Evolutionary conservation across 306 rosid genomes (phyloP).

Genomic region (Citrullus colocynthis): DNA sequence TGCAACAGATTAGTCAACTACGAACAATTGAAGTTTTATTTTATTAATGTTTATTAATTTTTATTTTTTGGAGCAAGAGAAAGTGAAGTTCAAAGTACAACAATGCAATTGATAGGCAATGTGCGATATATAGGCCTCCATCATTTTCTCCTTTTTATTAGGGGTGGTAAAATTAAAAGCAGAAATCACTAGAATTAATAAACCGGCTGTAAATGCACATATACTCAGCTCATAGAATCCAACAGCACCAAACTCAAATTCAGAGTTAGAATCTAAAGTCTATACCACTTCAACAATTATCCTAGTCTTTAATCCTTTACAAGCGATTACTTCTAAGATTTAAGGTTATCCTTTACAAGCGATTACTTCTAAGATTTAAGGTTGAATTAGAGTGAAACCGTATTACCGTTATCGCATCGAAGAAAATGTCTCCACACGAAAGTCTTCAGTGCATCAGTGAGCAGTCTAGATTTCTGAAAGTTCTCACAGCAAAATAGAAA

Average conservation of each 20-base stretch:
- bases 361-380: neutral
- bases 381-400: too few relatives aligned
- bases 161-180: too few relatives aligned
- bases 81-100: too few relatives aligned
- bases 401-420: neutral
- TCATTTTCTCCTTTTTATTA: too few relatives aligned
- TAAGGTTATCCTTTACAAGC: neutral
- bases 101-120: too few relatives aligned
- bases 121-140: too few relatives aligned
- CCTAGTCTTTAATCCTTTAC: neutral
- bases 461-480: neutral
- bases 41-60: too few relatives aligned
- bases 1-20: too few relatives aligned
- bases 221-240: neutral
- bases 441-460: neutral
- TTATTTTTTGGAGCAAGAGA: too few relatives aligned
- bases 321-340: neutral
- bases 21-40: too few relatives aligned
- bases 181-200: neutral
- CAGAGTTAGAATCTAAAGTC: neutral
- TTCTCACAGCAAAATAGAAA: neutral
- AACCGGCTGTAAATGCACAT: neutral
- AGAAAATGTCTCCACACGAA: neutral
- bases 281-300: neutral
- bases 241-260: neutral